phyloP scores from a whole-genome alignment of 179 eudicot species.

The Corrigiola litoralis region DNA sequence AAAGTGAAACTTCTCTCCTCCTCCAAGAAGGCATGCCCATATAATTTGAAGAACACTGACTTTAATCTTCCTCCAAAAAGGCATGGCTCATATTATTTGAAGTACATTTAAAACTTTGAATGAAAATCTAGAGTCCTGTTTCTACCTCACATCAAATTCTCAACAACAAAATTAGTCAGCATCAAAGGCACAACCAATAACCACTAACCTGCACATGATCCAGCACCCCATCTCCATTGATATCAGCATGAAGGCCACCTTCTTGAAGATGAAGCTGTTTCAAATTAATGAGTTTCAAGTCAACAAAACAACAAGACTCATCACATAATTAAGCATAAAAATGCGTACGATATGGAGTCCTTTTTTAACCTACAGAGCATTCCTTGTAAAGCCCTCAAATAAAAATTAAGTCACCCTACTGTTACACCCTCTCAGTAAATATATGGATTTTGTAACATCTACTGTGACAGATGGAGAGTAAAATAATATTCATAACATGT shows the following conservation, averaged over 20 bases:
- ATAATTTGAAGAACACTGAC: no score
- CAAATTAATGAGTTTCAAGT: constrained; percentile 12
- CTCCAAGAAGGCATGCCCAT: background rate
- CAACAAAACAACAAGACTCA: constrained; percentile 10
- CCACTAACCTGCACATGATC: constrained; percentile 93
- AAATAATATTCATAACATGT: background rate
- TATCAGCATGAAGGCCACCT: constrained; percentile 99
- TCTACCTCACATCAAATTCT: background rate
- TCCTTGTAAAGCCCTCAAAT: no score
- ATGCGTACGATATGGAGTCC: no score
- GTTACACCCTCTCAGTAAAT: no score
- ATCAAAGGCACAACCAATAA: constrained; percentile 3
- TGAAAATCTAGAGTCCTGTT: background rate
- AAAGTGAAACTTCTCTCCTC: background rate
- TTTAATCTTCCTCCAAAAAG: no score
- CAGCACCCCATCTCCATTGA: constrained; percentile 97
- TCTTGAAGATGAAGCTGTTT: constrained; percentile 95
- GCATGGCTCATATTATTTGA: no score
- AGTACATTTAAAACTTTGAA: no score
- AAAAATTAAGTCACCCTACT: no score
- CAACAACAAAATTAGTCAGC: background rate
- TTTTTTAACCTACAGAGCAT: no score
- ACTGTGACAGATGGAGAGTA: background rate
- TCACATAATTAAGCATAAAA: background rate
- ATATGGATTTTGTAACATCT: background rate